Evolutionary conservation across 805 yeast genomes (phyloP), one percentile per base, ranked within the genome.

Genomic region (Kluyveromyces siamensis): DNA sequence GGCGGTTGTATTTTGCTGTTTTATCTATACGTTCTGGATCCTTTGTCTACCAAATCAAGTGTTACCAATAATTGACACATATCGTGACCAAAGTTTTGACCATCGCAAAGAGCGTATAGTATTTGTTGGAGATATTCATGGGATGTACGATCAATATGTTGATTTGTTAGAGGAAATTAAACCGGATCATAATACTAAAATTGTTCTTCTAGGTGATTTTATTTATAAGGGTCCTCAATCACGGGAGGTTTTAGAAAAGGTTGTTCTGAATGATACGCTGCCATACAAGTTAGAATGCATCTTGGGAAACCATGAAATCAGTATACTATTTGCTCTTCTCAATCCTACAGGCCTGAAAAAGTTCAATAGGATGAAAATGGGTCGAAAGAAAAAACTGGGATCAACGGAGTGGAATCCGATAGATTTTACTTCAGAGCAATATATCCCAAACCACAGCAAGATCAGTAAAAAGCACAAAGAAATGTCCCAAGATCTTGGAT

Each of bases 61-160:
- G 35, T 11, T 30, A 30, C 14, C 35, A 2, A 30, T 30, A 11
- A 30, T 30, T 5, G 35, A 30, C 14, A 30, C 35, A 11, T 30
- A 30, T 30, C 35, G 35, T 30, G 14, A 30, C 7, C 35, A 30
- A 30, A 10, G n/a, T 11, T 14, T 43, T 11, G 27, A 18, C 10
- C 39, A 33, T 16, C 10, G 17, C 11, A 10, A n/a, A 11, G 49
- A 50, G 6, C 71, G 95, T 51, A 59, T 85, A 14, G 72, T 91
- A 4, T 60, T 88, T 43, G 72, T 90, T 25, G 97, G 98, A 4
- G 98, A 90, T 63, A 79, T 90, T 19, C 98, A 90, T 67, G 97
- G 96, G 1, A 81, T 82, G 55, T 79, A 72, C 56, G 66, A 71
- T 8, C 79, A 79, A 57, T 68, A 89, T 48, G 61, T 62, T 49